Conservation (phyloP, 139 green algal species). For the Tetradesmus lagerheimii region DNA sequence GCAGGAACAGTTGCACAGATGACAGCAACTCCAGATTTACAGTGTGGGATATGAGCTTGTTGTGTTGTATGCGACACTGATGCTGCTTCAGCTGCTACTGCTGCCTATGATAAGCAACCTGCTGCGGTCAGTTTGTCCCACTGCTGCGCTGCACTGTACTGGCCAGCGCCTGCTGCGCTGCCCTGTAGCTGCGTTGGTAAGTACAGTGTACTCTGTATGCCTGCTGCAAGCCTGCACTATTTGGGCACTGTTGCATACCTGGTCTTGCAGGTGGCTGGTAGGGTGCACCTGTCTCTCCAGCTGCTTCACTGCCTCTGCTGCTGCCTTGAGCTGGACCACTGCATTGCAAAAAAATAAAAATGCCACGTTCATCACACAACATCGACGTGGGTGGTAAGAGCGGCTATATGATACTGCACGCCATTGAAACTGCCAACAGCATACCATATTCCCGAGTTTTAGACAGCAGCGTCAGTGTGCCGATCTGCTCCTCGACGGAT, state of each 20-base stretch:
- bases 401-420: neutral
- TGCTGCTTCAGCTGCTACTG: neutral
- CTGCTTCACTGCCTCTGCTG: slow-evolving; percentile 37
- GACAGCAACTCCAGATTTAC: no score
- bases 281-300: slow-evolving; percentile 30
- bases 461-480: slow-evolving; percentile 21
- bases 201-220: neutral
- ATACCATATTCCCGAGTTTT: slow-evolving; percentile 40
- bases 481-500: slow-evolving; percentile 24
- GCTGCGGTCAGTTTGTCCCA: neutral
- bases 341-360: neutral
- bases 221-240: neutral
- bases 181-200: no score
- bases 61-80: neutral
- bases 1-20: neutral
- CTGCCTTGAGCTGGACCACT: slow-evolving; percentile 18
- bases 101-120: neutral
- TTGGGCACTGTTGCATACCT: neutral
- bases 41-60: no score
- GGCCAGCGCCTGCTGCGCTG: no score
- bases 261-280: slow-evolving; percentile 1
- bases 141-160: neutral
- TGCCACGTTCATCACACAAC: neutral
- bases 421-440: neutral
- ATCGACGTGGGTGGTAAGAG: neutral